Percentiles rank a stretch among this genome's conserved stretches.
Evolutionary conservation across 164 flowering plant species (phyloP).

Genomic region (Vitis rotundifolia): DNA sequence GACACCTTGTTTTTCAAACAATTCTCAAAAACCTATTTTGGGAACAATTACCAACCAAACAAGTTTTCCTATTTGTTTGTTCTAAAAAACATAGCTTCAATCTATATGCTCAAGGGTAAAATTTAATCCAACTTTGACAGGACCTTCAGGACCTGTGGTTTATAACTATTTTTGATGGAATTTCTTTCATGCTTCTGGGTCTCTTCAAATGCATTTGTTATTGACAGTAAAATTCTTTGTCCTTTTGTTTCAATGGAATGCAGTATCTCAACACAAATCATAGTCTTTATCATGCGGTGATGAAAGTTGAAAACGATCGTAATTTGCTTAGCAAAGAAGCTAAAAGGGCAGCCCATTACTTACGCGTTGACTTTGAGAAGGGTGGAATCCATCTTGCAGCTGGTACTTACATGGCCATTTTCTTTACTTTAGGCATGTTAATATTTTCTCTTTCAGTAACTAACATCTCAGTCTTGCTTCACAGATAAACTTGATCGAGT

Average conservation of each 20-base stretch:
- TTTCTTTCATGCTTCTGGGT: not conserved
- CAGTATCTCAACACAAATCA: slow-evolving; percentile 90
- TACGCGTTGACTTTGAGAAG: slow-evolving; percentile 92
- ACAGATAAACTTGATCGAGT: slow-evolving; percentile 78
- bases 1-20: no score
- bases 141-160: not conserved
- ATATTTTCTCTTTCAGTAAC: not conserved
- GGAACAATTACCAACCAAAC: no score
- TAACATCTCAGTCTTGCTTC: slow-evolving; percentile 14
- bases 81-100: no score
- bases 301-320: slow-evolving; percentile 70
- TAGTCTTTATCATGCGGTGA: slow-evolving; percentile 70
- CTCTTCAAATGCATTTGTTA: not conserved
- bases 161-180: not conserved
- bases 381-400: slow-evolving; percentile 89
- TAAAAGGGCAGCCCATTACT: slow-evolving; percentile 68
- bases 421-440: slow-evolving; percentile 1
- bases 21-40: no score
- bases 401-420: slow-evolving; percentile 37
- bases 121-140: no score
- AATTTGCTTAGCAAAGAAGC: slow-evolving; percentile 61
- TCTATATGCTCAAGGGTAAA: no score
- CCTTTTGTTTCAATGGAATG: slow-evolving; percentile 6
- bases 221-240: not conserved
- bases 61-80: no score